Conservation (phyloP, 2,329 filamentous ascomycete species). For the Gyromitra esculenta region DNA sequence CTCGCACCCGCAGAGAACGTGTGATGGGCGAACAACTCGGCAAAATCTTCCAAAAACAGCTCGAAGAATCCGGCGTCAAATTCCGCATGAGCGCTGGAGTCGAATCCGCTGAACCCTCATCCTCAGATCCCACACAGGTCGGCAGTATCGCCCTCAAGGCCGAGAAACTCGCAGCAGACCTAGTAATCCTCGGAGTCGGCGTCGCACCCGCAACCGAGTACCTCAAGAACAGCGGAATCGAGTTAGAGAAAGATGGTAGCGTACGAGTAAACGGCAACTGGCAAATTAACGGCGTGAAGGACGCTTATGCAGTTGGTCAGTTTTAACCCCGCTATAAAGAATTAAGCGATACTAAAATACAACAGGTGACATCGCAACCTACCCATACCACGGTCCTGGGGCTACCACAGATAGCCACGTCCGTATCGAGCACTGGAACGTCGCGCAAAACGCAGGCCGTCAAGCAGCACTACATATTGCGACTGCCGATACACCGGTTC, state of each 20-base stretch:
- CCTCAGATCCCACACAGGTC: slow-evolving; percentile 74
- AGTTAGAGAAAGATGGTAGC: slow-evolving; percentile 85
- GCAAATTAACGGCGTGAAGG: slow-evolving; percentile 76
- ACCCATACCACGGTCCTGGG: slow-evolving; percentile 90
- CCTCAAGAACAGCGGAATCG: slow-evolving; percentile 75
- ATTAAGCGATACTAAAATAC: neutral
- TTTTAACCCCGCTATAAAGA: neutral
- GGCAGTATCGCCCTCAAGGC: slow-evolving; percentile 85
- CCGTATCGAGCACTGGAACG: slow-evolving; percentile 87
- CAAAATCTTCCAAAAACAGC: slow-evolving; percentile 76
- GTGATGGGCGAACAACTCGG: slow-evolving; percentile 86
- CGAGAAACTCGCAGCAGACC: slow-evolving; percentile 81
- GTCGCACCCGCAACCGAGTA: slow-evolving; percentile 87
- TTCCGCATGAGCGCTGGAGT: slow-evolving; percentile 85
- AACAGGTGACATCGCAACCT: slow-evolving; percentile 89
- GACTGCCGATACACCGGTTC: slow-evolving; percentile 70
- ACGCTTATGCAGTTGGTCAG: slow-evolving; percentile 79
- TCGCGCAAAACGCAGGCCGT: slow-evolving; percentile 91
- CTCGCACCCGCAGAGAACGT: slow-evolving; percentile 66
- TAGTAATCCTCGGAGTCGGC: slow-evolving; percentile 91
- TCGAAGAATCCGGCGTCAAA: slow-evolving; percentile 88
- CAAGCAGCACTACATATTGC: slow-evolving; percentile 80
- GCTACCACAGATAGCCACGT: slow-evolving; percentile 71
- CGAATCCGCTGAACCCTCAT: slow-evolving; percentile 81
- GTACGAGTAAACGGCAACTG: slow-evolving; percentile 82